These are phyloP conservation scores for Lablab purpureus DNA, from an alignment of 306 rosid species.

Conservation along the genomic window DNA sequence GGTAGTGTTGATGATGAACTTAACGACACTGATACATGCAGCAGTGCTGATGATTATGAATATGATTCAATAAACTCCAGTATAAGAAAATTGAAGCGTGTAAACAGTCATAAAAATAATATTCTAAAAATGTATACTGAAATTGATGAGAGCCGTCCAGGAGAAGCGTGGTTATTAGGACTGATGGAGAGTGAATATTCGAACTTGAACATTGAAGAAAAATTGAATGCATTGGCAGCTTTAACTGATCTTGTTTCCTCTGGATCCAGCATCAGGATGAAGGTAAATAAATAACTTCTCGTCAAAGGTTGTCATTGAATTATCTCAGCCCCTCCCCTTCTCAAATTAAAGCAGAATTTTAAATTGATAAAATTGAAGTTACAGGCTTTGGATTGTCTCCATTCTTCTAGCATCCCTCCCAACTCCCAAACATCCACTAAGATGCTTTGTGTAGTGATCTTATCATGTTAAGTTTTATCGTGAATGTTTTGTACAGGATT, in stretches of 20 bases:
- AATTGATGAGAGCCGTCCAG: constrained; percentile 93
- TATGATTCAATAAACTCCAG: constrained; percentile 56
- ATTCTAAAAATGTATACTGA: constrained; percentile 61
- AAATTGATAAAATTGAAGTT: constrained; percentile 1
- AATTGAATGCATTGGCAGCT: constrained; percentile 83
- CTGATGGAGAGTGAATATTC: constrained; percentile 94
- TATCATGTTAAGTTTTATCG: constrained; percentile 26
- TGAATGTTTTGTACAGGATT: constrained; percentile 55
- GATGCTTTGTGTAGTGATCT: constrained; percentile 18
- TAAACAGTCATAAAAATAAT: constrained; percentile 45
- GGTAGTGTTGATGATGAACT: constrained; percentile 82
- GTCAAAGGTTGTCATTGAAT: constrained; percentile 21
- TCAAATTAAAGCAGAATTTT: constrained; percentile 24
- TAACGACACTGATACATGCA: constrained; percentile 54
- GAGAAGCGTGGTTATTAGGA: constrained; percentile 93
- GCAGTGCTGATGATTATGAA: constrained; percentile 72
- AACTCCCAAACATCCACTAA: constrained; percentile 8
- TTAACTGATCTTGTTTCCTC: constrained; percentile 83
- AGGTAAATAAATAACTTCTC: constrained; percentile 61
- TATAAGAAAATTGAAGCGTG: constrained; percentile 48
- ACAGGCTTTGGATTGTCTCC: neutral
- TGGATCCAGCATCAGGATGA: constrained; percentile 76
- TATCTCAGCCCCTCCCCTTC: neutral
- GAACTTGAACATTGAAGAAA: constrained; percentile 86
- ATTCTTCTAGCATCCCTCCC: constrained; percentile 6